Conservation (phyloP, 1,284 basidiomycete genomes). For the Trichosporon asahii region DNA sequence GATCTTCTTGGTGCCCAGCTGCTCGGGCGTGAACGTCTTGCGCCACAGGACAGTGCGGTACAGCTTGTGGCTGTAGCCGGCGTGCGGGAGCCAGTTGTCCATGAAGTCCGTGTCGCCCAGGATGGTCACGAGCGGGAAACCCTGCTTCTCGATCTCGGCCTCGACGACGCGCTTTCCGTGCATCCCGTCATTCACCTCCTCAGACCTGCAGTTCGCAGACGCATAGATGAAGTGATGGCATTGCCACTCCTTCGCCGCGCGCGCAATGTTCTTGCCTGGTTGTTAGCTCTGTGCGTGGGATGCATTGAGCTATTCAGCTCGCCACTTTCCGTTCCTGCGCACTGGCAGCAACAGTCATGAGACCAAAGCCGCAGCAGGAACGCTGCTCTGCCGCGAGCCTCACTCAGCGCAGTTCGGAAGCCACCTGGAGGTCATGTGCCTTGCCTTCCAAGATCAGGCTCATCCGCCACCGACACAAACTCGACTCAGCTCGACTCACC, state of each 20-base stretch:
- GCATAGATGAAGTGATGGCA: slow-evolving; percentile 52
- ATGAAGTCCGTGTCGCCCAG: slow-evolving; percentile 24
- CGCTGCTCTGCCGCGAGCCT: background rate
- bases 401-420: background rate
- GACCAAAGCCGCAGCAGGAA: background rate
- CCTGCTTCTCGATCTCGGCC: slow-evolving; percentile 21
- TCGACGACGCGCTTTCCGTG: slow-evolving; percentile 37
- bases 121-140: slow-evolving; percentile 15
- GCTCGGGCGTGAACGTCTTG: slow-evolving; percentile 25
- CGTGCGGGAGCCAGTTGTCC: slow-evolving; percentile 29
- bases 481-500: slow-evolving; percentile 24
- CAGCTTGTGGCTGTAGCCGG: slow-evolving; percentile 24
- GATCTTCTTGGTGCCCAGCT: slow-evolving; percentile 17
- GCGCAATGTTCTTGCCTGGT: slow-evolving; percentile 6
- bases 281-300: background rate
- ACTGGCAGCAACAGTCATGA: too few species aligned
- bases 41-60: slow-evolving; percentile 31
- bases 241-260: background rate
- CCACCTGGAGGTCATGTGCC: background rate
- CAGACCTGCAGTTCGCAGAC: slow-evolving; percentile 17
- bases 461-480: background rate
- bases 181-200: slow-evolving; percentile 22
- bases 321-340: background rate
- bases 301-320: background rate
- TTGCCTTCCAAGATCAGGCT: background rate